Evolutionary conservation across 768 basidiomycete species (phyloP).

Genomic region (Hypsizygus marmoreus): DNA sequence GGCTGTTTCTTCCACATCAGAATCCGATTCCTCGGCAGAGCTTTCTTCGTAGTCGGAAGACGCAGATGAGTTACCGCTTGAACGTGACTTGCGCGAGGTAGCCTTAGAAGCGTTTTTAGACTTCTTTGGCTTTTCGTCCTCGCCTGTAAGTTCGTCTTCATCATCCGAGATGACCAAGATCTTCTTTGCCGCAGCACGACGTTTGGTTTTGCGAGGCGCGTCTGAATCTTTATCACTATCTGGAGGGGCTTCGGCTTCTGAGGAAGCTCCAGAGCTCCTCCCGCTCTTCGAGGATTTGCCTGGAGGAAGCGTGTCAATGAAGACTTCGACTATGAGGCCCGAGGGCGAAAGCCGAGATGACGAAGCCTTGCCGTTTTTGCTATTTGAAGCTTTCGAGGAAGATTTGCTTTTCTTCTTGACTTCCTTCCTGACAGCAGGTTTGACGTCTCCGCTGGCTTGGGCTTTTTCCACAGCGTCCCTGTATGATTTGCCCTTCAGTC

Average conservation of each 20-base stretch:
- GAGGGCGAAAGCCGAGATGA: conserved; percentile 28
- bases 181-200: conserved; percentile 40
- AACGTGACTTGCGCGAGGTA: conserved; percentile 23
- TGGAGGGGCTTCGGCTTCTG: conserved; percentile 34
- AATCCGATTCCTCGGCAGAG: conserved; percentile 33
- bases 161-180: conserved; percentile 57
- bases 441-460: conserved; percentile 22
- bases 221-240: conserved; percentile 43
- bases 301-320: conserved; percentile 41
- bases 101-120: conserved; percentile 23
- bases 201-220: conserved; percentile 35
- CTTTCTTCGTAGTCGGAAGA: conserved; percentile 46
- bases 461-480: conserved; percentile 56
- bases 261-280: conserved; percentile 27
- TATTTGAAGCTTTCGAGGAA: conserved; percentile 1
- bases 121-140: conserved; percentile 28
- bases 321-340: conserved; percentile 58
- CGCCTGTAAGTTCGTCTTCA: conserved; percentile 38
- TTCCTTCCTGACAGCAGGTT: conserved; percentile 8
- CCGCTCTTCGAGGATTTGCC: conserved; percentile 19
- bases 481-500: conserved; percentile 76
- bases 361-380: conserved; percentile 13
- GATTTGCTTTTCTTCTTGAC: conserved; percentile 18
- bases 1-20: conserved; percentile 34
- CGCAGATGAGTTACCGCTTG: conserved; percentile 24